Conservation (phyloP, 306 rosid species). For the Pterocarpus santalinus region DNA sequence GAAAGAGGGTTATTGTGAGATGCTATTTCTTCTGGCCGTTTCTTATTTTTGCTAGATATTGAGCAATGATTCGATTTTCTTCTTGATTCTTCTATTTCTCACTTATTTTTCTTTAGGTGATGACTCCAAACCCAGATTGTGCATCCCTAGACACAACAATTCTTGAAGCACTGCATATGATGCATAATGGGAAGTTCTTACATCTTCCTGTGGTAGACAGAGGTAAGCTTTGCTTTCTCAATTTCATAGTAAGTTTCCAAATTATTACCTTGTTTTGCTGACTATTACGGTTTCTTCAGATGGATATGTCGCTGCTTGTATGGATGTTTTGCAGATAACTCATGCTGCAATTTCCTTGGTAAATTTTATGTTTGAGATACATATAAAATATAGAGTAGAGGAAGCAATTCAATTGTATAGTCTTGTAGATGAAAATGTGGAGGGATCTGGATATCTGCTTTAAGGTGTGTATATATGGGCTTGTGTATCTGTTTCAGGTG, state of each 20-base stretch:
- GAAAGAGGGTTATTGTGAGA: constrained; percentile 45
- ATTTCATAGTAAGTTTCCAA: constrained; percentile 33
- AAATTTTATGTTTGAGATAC: constrained; percentile 46
- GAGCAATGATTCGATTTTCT: constrained; percentile 29
- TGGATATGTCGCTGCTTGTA: constrained; percentile 77
- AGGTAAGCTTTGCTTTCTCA: constrained; percentile 64
- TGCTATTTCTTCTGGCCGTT: constrained; percentile 36
- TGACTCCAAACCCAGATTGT: constrained; percentile 96
- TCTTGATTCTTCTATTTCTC: constrained; percentile 34
- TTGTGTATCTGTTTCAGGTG: constrained; percentile 12
- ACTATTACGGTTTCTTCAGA: constrained; percentile 61
- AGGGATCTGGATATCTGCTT: constrained; percentile 31
- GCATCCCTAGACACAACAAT: constrained; percentile 85
- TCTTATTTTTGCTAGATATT: constrained; percentile 43
- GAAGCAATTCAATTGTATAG: background rate
- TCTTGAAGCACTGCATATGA: constrained; percentile 88
- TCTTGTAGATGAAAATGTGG: constrained; percentile 33
- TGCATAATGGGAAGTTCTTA: constrained; percentile 95
- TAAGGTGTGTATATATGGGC: constrained; percentile 19
- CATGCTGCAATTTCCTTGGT: constrained; percentile 95
- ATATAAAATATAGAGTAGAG: constrained; percentile 1
- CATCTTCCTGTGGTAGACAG: constrained; percentile 95
- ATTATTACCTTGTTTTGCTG: constrained; percentile 35
- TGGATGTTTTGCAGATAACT: constrained; percentile 93
- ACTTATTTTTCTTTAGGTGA: constrained; percentile 64